Percentiles rank a stretch among this genome's conserved stretches.
phyloP scores from a whole-genome alignment of 2,329 filamentous ascomycete genomes.

The Emergomyces africanus region DNA sequence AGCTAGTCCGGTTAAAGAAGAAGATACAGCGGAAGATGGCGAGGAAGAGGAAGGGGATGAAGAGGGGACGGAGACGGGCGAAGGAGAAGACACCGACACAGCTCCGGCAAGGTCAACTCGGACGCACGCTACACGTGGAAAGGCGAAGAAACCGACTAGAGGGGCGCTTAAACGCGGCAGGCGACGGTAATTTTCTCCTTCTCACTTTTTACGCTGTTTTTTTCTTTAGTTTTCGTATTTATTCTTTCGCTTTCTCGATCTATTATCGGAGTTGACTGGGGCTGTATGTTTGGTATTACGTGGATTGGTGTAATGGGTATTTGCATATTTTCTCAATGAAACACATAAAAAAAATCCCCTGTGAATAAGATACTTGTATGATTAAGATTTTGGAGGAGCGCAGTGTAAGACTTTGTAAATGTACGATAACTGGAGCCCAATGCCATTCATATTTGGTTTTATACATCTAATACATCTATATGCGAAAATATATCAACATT shows the following conservation, averaged over 20 bases:
- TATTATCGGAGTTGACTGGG: neutral
- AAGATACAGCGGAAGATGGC: constrained; percentile 27
- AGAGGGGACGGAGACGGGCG: constrained; percentile 25
- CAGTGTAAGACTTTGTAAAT: neutral
- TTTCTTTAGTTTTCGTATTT: neutral
- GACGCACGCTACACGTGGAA: constrained; percentile 20
- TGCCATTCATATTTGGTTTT: neutral
- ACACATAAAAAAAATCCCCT: neutral
- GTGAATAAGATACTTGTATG: neutral
- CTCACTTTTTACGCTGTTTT: neutral
- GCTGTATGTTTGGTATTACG: neutral
- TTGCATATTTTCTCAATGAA: neutral
- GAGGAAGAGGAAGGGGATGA: constrained; percentile 28
- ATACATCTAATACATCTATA: neutral
- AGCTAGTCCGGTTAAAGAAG: constrained; percentile 23
- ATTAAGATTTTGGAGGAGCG: neutral
- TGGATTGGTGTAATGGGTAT: neutral
- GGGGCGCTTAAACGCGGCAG: constrained; percentile 24
- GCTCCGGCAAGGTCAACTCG: constrained; percentile 23
- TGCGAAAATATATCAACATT: neutral
- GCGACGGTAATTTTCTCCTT: constrained; percentile 13
- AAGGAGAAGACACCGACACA: constrained; percentile 26
- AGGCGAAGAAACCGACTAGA: constrained; percentile 23
- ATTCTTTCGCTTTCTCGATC: neutral
- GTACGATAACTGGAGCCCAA: neutral